Conservation (phyloP, 768 basidiomycete genomes). For the Filobasidium floriforme region DNA sequence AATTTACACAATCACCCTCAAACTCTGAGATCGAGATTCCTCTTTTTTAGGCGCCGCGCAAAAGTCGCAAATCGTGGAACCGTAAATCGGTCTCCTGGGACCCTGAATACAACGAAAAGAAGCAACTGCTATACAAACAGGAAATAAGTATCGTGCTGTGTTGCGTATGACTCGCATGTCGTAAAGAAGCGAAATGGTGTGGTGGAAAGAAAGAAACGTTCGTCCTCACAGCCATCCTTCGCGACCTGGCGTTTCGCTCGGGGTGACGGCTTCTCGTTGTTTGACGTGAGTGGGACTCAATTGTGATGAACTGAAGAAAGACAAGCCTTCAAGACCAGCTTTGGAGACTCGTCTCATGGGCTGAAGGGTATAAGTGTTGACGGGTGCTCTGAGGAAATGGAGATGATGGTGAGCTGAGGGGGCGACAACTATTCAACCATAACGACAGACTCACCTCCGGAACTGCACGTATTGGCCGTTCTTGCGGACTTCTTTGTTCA, state of each 20-base stretch:
- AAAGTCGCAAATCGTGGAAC: too few relatives aligned
- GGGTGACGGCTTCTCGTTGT: slow-evolving; percentile 4
- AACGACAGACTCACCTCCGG: slow-evolving; percentile 44
- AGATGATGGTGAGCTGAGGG: background rate
- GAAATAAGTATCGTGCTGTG: too few relatives aligned
- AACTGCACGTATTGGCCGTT: slow-evolving; percentile 80
- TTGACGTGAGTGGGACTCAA: slow-evolving; percentile 6
- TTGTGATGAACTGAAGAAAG: slow-evolving; percentile 1
- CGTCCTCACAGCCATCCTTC: background rate
- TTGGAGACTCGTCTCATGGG: slow-evolving; percentile 85
- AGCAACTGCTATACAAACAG: too few relatives aligned
- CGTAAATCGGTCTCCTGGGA: too few relatives aligned
- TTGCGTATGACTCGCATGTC: background rate
- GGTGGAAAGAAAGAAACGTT: background rate
- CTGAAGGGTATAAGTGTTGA: slow-evolving; percentile 78
- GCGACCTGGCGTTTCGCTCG: background rate
- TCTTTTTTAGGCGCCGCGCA: too few relatives aligned
- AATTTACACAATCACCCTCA: too few relatives aligned
- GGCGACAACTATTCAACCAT: background rate
- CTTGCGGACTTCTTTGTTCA: slow-evolving; percentile 86
- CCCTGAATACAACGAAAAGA: too few relatives aligned
- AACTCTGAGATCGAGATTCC: too few relatives aligned
- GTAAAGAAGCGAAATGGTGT: background rate
- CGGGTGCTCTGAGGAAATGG: slow-evolving; percentile 59
- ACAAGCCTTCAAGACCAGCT: slow-evolving; percentile 65